Percentiles rank a stretch among this genome's conserved stretches.
phyloP scores from a whole-genome alignment of 83 land plant species.

The Larix sibirica region DNA sequence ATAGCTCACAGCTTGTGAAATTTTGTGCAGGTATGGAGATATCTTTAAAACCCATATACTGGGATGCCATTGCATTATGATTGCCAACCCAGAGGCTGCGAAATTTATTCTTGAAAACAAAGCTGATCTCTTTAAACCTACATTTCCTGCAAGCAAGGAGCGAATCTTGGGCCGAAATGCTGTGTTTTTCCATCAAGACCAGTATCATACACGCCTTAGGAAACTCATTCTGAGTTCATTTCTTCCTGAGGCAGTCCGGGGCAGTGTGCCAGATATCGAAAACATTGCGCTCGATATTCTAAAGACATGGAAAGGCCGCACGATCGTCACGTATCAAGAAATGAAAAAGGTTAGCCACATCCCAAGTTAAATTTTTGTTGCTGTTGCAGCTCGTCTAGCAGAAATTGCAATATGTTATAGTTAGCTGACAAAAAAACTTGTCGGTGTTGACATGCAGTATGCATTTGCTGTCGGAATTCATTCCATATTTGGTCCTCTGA shows the following conservation, averaged over 20 bases:
- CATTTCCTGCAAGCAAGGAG: conserved; percentile 90
- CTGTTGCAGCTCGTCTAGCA: not conserved
- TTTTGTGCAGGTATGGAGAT: conserved; percentile 64
- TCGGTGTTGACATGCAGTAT: conserved; percentile 44
- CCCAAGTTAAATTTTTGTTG: not conserved
- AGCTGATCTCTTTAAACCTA: conserved; percentile 82
- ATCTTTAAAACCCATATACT: conserved; percentile 82
- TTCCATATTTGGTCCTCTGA: conserved; percentile 67
- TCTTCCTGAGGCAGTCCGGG: conserved; percentile 66
- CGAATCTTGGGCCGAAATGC: conserved; percentile 76
- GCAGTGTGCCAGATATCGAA: conserved; percentile 52
- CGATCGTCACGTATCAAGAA: conserved; percentile 69
- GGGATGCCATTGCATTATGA: conserved; percentile 88
- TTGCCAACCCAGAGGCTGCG: conserved; percentile 88
- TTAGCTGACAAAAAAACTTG: not conserved
- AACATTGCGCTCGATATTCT: conserved; percentile 47
- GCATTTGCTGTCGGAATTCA: conserved; percentile 81
- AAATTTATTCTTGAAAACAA: conserved; percentile 65
- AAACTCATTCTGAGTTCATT: conserved; percentile 69
- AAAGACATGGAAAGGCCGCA: conserved; percentile 47
- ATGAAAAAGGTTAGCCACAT: conserved; percentile 67
- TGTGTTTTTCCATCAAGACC: conserved; percentile 89
- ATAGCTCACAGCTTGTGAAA: too few species aligned
- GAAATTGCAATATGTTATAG: not conserved
- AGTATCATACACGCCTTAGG: conserved; percentile 64